Evolutionary conservation across 148 eudicot species (phyloP).

Genomic region (Nyssa sinensis): DNA sequence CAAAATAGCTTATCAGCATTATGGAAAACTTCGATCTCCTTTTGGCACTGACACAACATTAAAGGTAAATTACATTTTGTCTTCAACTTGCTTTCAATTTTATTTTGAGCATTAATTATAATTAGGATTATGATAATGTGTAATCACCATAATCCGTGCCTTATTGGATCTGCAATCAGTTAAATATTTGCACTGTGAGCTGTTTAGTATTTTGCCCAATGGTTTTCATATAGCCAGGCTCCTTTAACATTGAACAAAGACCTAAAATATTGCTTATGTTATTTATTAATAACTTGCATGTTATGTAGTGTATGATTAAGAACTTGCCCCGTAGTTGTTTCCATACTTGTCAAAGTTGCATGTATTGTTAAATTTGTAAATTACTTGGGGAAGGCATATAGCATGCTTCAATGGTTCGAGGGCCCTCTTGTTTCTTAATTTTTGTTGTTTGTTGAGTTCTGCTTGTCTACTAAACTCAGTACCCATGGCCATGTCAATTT

Average conservation of each 20-base stretch:
- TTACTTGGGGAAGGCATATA: neutral
- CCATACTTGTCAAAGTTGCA: no score
- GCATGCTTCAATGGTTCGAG: neutral
- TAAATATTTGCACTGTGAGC: neutral
- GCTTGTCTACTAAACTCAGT: no score
- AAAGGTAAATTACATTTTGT: constrained; percentile 43
- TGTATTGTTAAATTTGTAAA: no score
- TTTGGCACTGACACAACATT: constrained; percentile 60
- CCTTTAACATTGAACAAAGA: neutral
- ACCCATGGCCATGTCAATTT: no score
- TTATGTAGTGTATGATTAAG: no score
- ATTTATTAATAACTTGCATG: no score
- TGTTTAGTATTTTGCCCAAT: neutral
- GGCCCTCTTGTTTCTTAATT: no score
- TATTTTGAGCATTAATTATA: neutral
- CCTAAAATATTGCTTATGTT: no score
- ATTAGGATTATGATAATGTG: neutral
- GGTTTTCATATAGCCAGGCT: neutral
- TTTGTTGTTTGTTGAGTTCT: no score
- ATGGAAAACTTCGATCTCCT: constrained; percentile 92
- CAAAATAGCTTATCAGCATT: constrained; percentile 84
- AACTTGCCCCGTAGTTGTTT: no score
- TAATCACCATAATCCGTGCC: neutral
- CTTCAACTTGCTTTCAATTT: neutral
- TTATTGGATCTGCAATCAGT: neutral